Evolutionary conservation across 148 eudicot species (phyloP), one percentile per base, ranked within the genome.

Genomic region (Rhododendron simsii): DNA sequence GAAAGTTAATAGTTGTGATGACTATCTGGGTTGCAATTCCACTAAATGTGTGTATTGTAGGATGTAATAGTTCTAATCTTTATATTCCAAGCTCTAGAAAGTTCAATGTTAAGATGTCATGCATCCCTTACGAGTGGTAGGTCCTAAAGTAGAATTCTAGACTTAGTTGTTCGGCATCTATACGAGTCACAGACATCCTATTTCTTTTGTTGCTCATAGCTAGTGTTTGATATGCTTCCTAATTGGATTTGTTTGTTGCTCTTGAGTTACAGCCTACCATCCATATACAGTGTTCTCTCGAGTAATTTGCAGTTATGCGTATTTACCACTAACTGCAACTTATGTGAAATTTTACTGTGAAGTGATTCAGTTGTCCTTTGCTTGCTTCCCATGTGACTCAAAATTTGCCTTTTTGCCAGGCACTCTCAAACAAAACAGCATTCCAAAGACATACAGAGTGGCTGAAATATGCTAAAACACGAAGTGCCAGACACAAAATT

Each of bases 401-500:
- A 77, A 71, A 74, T 47, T 81, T 80, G 35, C 78, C 76, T 81
- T 16, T 13, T 39, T 55, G 21, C 59, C 90, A 96, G 99, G 95
- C 98, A 53, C 98, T 96, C 81, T 95, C 99, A 20, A 93, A 93
- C 90, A 95, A 92, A 89, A 91, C 94, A 86, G 98, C 98, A 86
- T 94, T 93, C 83, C 93, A 95, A 89, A 95, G 93, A 92, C 98
- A 96, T 87, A 94, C 92, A 85, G 92, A 92, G 92, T 96, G 98
- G 99, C 82, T 96, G 84, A 93, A 94, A 76, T 94, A 96, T 92
- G 99, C 99, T 80, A 96, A 95, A 93, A 96, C 99, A 81, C 98
- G 98, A 53, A 94, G 99, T 90, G 98, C 99, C 89, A 91, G 98
- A 35, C 94, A 96, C 88, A 96, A 96, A 89, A 96, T 96, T 84